Conservation (phyloP, 768 basidiomycete species). For the Russula sp. region DNA sequence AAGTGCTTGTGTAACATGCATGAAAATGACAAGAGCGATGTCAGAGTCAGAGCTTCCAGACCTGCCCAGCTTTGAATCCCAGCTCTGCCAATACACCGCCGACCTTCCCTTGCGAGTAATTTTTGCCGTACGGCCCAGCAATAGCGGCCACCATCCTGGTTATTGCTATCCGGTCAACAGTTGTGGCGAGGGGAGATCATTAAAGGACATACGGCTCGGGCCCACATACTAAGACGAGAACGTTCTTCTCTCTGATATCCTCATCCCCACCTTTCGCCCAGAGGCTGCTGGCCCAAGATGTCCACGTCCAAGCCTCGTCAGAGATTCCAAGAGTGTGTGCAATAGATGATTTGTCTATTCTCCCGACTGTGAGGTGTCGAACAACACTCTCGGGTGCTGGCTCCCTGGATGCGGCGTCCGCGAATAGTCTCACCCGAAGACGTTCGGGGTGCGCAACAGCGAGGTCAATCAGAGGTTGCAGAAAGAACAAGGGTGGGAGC, state of each 20-base stretch:
- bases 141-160: conserved; percentile 69
- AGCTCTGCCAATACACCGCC: conserved; percentile 61
- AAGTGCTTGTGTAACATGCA: not conserved
- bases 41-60: conserved; percentile 53
- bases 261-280: conserved; percentile 6
- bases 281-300: conserved; percentile 22
- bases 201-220: conserved; percentile 62
- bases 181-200: conserved; percentile 11
- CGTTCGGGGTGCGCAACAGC: conserved; percentile 48
- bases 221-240: conserved; percentile 73
- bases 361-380: conserved; percentile 40
- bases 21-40: not conserved
- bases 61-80: conserved; percentile 56
- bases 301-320: conserved; percentile 30
- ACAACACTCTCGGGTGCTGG: conserved; percentile 20
- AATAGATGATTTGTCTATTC: conserved; percentile 49
- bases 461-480: conserved; percentile 46
- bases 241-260: conserved; percentile 28
- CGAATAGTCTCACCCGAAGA: conserved; percentile 56
- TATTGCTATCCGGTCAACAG: conserved; percentile 1
- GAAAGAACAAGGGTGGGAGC: conserved; percentile 58
- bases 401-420: conserved; percentile 38
- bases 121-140: conserved; percentile 70
- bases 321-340: conserved; percentile 36
- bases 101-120: conserved; percentile 67